Percentiles rank a stretch among this genome's conserved stretches.
These are phyloP conservation scores for Podila epigama DNA, from an alignment of 192 early-diverging fungal genomes.

Conservation along the genomic window DNA sequence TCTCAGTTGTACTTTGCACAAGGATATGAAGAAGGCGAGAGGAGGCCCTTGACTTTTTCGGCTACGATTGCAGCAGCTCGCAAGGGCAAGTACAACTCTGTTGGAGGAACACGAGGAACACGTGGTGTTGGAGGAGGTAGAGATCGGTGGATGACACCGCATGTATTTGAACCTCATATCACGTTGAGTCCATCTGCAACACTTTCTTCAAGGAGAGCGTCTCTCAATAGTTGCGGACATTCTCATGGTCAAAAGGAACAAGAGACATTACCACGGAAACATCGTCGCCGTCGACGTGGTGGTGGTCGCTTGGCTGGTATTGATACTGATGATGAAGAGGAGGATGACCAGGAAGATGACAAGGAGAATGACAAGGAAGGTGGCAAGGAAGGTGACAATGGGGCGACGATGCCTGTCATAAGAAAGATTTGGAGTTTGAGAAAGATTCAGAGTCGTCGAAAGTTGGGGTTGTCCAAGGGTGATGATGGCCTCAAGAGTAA, in stretches of 20 bases:
- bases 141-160: constrained; percentile 11
- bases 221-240: too few relatives aligned
- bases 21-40: too few relatives aligned
- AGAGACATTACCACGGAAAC: too few relatives aligned
- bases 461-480: background rate
- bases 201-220: too few relatives aligned
- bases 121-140: too few relatives aligned
- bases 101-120: too few relatives aligned
- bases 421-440: background rate
- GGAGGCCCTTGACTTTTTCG: background rate
- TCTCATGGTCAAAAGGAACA: too few relatives aligned
- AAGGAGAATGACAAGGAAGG: background rate
- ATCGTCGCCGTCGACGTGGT: too few relatives aligned
- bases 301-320: background rate
- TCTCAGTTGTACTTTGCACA: background rate
- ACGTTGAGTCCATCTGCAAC: background rate
- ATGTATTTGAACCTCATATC: constrained; percentile 25
- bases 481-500: too few relatives aligned
- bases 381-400: background rate
- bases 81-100: background rate
- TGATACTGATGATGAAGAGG: background rate
- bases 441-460: background rate
- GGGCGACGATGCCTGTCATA: background rate
- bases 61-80: constrained; percentile 26
- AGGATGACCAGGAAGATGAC: too few relatives aligned